A percentile compares a stretch with the other conserved stretches of the same genome.
Evolutionary conservation across 371 early-diverging fungal genomes (phyloP).

Genomic region (Aphelidium insulamus): DNA sequence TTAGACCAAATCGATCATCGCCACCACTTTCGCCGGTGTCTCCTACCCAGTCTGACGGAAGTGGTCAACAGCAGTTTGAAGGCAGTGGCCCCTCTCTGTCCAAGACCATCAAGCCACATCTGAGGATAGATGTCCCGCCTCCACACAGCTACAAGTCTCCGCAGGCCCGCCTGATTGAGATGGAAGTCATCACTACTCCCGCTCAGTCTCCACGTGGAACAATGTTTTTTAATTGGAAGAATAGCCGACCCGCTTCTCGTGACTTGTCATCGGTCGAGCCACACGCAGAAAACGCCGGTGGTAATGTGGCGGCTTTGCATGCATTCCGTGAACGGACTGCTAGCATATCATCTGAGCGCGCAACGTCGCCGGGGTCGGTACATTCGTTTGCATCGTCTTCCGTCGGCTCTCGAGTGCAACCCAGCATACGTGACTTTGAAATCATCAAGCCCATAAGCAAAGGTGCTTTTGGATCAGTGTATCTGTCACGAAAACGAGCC

Average conservation of each 20-base stretch:
- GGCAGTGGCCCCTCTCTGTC: too few species aligned
- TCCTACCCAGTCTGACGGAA: too few species aligned
- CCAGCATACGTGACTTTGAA: slow-evolving; percentile 71
- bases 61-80: too few species aligned
- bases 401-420: slow-evolving; percentile 18
- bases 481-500: slow-evolving; percentile 52
- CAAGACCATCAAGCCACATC: too few species aligned
- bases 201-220: too few species aligned
- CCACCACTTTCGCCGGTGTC: too few species aligned
- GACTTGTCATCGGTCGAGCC: slow-evolving; percentile 11
- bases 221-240: slow-evolving; percentile 7
- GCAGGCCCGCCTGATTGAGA: too few species aligned
- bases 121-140: too few species aligned
- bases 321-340: neutral
- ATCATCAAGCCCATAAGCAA: slow-evolving; percentile 78
- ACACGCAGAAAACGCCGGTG: slow-evolving; percentile 1
- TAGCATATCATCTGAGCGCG: neutral
- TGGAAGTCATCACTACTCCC: too few species aligned
- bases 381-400: slow-evolving; percentile 20
- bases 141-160: too few species aligned
- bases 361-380: slow-evolving; percentile 9
- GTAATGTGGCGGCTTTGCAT: neutral
- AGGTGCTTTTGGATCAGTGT: slow-evolving; percentile 79
- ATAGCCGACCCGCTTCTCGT: slow-evolving; percentile 8
- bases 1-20: too few species aligned